These are phyloP conservation scores for Neurospora sp. DNA, from an alignment of 2,329 filamentous ascomycete species.

Conservation along the genomic window DNA sequence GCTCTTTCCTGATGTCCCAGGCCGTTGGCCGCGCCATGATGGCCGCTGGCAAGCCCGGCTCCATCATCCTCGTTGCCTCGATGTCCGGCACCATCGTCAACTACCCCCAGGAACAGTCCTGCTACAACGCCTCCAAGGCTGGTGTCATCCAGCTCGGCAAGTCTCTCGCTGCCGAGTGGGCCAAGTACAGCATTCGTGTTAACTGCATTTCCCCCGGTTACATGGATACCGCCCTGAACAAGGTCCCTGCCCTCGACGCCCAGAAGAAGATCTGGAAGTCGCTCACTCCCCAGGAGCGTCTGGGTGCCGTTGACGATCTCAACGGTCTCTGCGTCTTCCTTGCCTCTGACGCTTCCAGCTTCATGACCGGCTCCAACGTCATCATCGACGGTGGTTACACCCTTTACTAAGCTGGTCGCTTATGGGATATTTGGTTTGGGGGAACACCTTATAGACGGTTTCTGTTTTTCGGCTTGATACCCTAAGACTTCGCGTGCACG, in stretches of 20 bases:
- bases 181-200: constrained; percentile 68
- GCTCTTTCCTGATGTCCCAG: constrained; percentile 68
- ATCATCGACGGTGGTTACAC: constrained; percentile 63
- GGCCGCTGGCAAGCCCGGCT: constrained; percentile 57
- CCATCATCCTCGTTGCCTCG: constrained; percentile 65
- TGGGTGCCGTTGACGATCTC: constrained; percentile 64
- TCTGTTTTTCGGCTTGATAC: constrained; percentile 4
- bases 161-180: constrained; percentile 77
- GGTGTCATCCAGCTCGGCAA: constrained; percentile 70
- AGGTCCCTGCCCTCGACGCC: constrained; percentile 64
- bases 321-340: constrained; percentile 71
- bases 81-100: constrained; percentile 82
- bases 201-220: constrained; percentile 81
- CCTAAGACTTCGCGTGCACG: not conserved
- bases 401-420: constrained; percentile 36
- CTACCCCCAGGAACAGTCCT: constrained; percentile 73
- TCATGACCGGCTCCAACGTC: constrained; percentile 70
- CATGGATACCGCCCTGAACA: constrained; percentile 78
- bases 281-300: constrained; percentile 61
- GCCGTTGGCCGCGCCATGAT: constrained; percentile 66
- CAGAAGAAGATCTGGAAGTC: constrained; percentile 76
- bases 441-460: constrained; percentile 11
- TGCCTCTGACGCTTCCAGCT: constrained; percentile 59
- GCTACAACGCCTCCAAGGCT: constrained; percentile 79
- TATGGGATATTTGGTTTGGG: not conserved